A percentile compares a stretch with the other conserved stretches of the same genome.
Conservation (phyloP, 2,329 filamentous ascomycete species). For the Arachnomyces sp. region DNA sequence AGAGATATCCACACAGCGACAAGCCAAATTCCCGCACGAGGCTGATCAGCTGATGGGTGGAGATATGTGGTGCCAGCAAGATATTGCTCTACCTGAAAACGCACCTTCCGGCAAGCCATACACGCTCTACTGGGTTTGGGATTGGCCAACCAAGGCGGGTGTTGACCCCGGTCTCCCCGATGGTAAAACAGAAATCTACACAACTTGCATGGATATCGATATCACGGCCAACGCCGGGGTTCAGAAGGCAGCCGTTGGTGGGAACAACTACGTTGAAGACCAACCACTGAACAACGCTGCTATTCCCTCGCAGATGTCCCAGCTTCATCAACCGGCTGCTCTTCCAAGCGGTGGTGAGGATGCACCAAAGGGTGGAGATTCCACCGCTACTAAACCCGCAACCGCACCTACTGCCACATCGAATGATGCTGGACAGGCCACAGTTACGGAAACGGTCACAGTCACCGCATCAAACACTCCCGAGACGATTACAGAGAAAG, state of each 20-base stretch:
- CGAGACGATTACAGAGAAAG: too few species aligned
- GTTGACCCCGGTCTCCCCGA: slow-evolving; percentile 29
- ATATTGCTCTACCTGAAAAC: slow-evolving; percentile 65
- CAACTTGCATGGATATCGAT: slow-evolving; percentile 44
- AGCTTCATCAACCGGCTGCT: slow-evolving; percentile 18
- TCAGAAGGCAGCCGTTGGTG: slow-evolving; percentile 6
- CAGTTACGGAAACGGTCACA: slow-evolving; percentile 31
- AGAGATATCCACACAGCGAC: slow-evolving; percentile 53
- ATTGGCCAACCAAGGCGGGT: slow-evolving; percentile 62
- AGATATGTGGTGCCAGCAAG: slow-evolving; percentile 72
- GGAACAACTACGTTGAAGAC: slow-evolving; percentile 20
- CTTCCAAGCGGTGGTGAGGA: slow-evolving; percentile 3
- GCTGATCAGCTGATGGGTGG: slow-evolving; percentile 47
- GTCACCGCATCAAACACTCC: slow-evolving; percentile 14
- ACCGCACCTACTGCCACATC: slow-evolving; percentile 47
- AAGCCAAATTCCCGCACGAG: slow-evolving; percentile 45
- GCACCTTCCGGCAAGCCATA: slow-evolving; percentile 57
- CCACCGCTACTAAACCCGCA: slow-evolving; percentile 69
- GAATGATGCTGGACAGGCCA: slow-evolving; percentile 56
- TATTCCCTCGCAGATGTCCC: slow-evolving; percentile 30
- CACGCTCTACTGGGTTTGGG: slow-evolving; percentile 94
- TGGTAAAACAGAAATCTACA: slow-evolving; percentile 41
- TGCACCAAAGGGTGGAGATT: slow-evolving; percentile 66
- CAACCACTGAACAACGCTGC: slow-evolving; percentile 34
- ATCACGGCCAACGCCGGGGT: slow-evolving; percentile 22